phyloP scores from a whole-genome alignment of 495 filamentous ascomycete genomes.

The Mycothermus thermophilus region DNA sequence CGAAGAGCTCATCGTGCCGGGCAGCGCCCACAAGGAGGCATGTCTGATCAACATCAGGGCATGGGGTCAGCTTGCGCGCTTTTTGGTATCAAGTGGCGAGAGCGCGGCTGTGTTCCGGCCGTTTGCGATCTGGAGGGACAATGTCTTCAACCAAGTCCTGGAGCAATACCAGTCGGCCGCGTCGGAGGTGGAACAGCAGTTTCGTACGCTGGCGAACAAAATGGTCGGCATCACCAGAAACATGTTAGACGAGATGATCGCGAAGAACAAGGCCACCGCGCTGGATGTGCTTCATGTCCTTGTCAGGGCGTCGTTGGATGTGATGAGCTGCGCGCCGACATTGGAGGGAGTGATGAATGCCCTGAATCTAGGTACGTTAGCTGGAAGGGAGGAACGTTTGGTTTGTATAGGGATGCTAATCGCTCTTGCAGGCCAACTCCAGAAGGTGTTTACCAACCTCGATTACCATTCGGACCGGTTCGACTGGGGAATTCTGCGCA shows the following conservation, averaged over 20 bases:
- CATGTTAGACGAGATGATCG: constrained; percentile 28
- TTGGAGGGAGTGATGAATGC: constrained; percentile 24
- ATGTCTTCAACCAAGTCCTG: constrained; percentile 33
- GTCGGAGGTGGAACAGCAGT: constrained; percentile 35
- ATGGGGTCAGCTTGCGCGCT: constrained; percentile 67
- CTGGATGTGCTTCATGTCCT: constrained; percentile 31
- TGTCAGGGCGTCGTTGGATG: constrained; percentile 27
- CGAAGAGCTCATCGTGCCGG: constrained; percentile 62
- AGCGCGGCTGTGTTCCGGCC: constrained; percentile 37
- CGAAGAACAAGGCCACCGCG: constrained; percentile 30
- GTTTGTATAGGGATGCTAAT: too few relatives aligned
- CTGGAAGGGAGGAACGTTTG: not conserved
- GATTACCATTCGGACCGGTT: constrained; percentile 23
- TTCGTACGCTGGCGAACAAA: constrained; percentile 26
- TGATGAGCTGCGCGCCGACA: constrained; percentile 22
- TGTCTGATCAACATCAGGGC: constrained; percentile 70
- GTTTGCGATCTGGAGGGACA: constrained; percentile 58
- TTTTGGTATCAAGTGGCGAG: constrained; percentile 51
- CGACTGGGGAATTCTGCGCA: constrained; percentile 30
- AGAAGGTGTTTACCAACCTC: constrained; percentile 30
- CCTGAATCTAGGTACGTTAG: constrained; percentile 25
- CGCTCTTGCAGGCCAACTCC: constrained; percentile 22
- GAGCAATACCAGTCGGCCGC: constrained; percentile 37
- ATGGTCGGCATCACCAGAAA: constrained; percentile 24
- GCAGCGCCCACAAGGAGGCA: constrained; percentile 69